These are phyloP conservation scores for Ascochyta koolunga DNA, from an alignment of 2,329 filamentous ascomycete genomes.

Conservation along the genomic window DNA sequence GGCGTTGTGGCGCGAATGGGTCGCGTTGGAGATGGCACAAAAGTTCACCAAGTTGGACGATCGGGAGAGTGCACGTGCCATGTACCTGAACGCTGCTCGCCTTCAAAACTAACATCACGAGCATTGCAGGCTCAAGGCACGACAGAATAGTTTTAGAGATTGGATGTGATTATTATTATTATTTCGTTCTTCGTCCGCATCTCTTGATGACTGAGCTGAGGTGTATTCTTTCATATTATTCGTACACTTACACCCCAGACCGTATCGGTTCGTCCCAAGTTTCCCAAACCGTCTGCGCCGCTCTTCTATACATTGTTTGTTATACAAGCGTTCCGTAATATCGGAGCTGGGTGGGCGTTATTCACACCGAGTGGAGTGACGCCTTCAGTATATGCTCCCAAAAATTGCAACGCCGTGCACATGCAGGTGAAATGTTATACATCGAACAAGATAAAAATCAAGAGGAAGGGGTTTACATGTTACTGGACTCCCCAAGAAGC, in stretches of 20 bases:
- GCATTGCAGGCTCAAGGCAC: background rate
- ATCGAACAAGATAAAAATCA: conserved; percentile 5
- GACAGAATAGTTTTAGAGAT: background rate
- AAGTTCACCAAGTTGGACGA: conserved; percentile 2
- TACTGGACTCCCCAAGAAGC: conserved; percentile 53
- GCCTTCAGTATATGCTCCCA: conserved; percentile 13
- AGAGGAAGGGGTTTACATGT: conserved; percentile 28
- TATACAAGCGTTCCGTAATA: conserved; percentile 10
- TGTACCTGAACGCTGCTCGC: background rate
- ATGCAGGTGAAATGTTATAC: conserved; percentile 19
- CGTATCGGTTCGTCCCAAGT: background rate
- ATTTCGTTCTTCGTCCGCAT: background rate
- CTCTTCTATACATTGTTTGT: conserved; percentile 8
- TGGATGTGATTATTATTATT: conserved; percentile 1
- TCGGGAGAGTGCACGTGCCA: background rate
- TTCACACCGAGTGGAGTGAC: conserved; percentile 13
- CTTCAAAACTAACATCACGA: background rate
- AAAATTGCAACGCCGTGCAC: conserved; percentile 13
- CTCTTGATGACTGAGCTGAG: conserved; percentile 9
- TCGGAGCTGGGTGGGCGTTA: conserved; percentile 10
- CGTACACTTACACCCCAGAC: conserved; percentile 8
- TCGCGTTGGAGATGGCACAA: conserved; percentile 9
- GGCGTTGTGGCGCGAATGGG: conserved; percentile 13
- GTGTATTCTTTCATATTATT: background rate
- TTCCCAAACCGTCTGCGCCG: background rate